These are phyloP conservation scores for Hypoxylon sp. DNA, from an alignment of 2,329 filamentous ascomycete species.

Conservation along the genomic window DNA sequence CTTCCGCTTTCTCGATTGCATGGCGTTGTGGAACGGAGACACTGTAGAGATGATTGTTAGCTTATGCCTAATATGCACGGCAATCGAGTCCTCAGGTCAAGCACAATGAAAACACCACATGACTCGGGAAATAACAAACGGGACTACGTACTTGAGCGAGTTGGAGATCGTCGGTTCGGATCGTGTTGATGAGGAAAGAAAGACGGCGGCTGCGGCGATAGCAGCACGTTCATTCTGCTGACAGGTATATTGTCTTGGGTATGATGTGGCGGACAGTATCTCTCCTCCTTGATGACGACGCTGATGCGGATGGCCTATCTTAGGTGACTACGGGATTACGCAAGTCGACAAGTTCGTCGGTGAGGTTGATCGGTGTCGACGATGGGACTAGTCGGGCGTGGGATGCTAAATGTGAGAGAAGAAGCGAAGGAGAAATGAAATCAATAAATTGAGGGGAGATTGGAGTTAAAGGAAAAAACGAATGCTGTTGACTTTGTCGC, in stretches of 20 bases:
- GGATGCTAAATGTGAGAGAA: conserved; percentile 7
- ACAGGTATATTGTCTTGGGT: conserved; percentile 6
- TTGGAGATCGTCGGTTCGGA: conserved; percentile 65
- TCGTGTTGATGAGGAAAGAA: conserved; percentile 71
- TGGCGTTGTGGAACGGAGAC: conserved; percentile 66
- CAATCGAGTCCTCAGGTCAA: conserved; percentile 19
- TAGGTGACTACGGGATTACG: neutral
- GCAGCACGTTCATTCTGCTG: conserved; percentile 69
- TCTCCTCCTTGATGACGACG: neutral
- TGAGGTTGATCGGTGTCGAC: conserved; percentile 12
- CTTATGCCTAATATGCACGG: conserved; percentile 1
- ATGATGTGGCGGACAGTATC: neutral
- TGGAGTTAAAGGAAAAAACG: conserved; percentile 10
- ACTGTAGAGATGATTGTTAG: conserved; percentile 50
- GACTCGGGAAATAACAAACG: conserved; percentile 7
- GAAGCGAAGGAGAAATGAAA: neutral
- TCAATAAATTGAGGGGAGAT: conserved; percentile 9
- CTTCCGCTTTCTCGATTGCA: conserved; percentile 81
- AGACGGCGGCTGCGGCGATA: conserved; percentile 68
- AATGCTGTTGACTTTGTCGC: conserved; percentile 33
- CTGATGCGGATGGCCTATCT: neutral
- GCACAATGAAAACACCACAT: conserved; percentile 16
- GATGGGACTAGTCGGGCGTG: conserved; percentile 13
- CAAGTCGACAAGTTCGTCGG: conserved; percentile 1
- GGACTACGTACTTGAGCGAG: conserved; percentile 65